These are phyloP conservation scores for Thalassiosira mediterranea DNA, from an alignment of 352 stramenopile species.

Conservation along the genomic window DNA sequence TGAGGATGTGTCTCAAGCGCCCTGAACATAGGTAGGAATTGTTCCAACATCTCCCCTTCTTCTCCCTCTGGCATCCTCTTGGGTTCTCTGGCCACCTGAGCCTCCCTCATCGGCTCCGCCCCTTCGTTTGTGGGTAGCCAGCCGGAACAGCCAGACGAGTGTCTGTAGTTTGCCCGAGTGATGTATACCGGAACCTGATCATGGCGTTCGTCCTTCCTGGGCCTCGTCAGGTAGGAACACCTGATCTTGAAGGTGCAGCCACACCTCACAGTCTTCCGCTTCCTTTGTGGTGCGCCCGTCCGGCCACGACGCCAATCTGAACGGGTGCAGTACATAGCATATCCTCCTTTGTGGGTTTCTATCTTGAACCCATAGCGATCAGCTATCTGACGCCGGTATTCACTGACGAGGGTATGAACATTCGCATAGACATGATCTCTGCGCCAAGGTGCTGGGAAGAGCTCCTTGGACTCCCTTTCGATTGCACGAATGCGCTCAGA, in stretches of 20 bases:
- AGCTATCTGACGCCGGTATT: background rate
- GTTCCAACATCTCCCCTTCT: background rate
- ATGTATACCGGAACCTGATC: background rate
- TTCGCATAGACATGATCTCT: background rate
- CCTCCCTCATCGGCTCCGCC: background rate
- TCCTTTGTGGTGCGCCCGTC: background rate
- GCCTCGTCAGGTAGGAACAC: background rate
- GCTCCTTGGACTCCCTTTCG: background rate
- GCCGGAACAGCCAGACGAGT: background rate
- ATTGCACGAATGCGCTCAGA: background rate
- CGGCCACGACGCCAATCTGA: no score
- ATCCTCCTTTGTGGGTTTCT: background rate
- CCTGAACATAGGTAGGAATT: background rate
- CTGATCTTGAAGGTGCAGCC: background rate
- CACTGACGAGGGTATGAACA: background rate
- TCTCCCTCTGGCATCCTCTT: background rate
- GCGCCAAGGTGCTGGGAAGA: background rate
- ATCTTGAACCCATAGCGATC: background rate
- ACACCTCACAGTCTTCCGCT: background rate
- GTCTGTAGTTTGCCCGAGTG: background rate
- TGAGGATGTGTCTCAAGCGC: background rate
- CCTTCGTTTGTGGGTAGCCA: background rate
- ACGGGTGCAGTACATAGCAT: background rate
- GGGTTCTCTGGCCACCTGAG: background rate
- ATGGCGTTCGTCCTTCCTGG: no score